Base-by-base conservation (phyloP, 208 protist genomes). In the Leishmania tarentolae region DNA sequence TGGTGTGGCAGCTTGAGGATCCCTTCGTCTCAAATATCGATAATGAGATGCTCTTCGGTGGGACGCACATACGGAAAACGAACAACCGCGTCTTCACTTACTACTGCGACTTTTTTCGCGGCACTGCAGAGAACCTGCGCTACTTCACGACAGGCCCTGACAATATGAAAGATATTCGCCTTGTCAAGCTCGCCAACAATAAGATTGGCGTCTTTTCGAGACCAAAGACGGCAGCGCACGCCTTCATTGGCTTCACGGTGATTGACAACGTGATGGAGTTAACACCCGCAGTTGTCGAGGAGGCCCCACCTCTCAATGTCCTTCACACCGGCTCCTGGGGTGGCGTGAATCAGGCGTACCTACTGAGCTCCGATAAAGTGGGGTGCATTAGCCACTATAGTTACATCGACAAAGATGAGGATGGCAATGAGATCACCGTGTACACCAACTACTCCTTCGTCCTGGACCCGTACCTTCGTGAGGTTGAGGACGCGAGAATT, bases 351-450 rank as follows among this genome's bases (percentile, higher is more conserved):
- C 90, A 93, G 83, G 84, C 86, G 1, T 93, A 93, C 75, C 79
- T 93, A 46, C 85, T 93, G 69, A 87, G 86, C 61, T 85, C 81
- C 52, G 86, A 86, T 47, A 93, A 91, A 78, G 76, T 93, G 15
- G 90, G 90, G 66, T 93, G 90, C 78, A 90, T 93, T 70, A 80
- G 88, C 3, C 90, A 93, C 75, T 91, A 93, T 86, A 91, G 90
- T 74, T 93, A 91, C 79, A 80, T 87, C 70, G 79, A 82, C 80
- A 83, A 86, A 11, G 85, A 85, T 52, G 79, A 86, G 35, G 73
- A 85, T 11, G 87, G 82, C 73, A 83, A 87, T 72, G 69, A 81
- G 9, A 84, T 93, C 21, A 80, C 86, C 7, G 87, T 93, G 65
- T 93, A 93, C 78, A 79, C 87, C 42, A 91, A 91, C 86, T 91